Conservation (phyloP, 148 eudicot genomes). For the Rhododendron kiyosumense region DNA sequence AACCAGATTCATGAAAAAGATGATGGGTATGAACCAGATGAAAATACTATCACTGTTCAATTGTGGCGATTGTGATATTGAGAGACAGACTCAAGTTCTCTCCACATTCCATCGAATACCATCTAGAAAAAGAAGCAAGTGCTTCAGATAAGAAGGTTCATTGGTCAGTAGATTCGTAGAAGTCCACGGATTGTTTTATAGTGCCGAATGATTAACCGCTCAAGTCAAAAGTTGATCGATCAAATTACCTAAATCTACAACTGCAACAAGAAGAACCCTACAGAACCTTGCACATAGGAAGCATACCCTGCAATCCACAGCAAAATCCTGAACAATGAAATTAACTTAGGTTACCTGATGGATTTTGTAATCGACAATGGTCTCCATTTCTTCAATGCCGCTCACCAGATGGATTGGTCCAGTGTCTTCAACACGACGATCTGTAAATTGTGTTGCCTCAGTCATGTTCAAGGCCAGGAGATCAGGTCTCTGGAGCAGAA, state of each 20-base stretch:
- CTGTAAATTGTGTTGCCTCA: constrained; percentile 50
- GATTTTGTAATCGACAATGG: constrained; percentile 63
- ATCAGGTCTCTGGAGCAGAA: constrained; percentile 79
- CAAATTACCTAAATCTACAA: neutral
- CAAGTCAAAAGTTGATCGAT: no score
- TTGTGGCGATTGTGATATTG: neutral
- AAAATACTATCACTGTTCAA: neutral
- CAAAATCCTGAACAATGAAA: neutral
- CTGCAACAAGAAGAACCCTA: neutral
- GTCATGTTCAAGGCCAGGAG: constrained; percentile 63
- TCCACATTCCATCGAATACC: neutral
- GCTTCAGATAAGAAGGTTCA: neutral
- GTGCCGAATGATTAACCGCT: neutral
- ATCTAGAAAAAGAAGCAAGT: neutral
- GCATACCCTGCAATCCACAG: neutral
- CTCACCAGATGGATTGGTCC: constrained; percentile 60
- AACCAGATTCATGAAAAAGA: neutral
- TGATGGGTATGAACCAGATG: no score
- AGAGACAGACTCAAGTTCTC: neutral
- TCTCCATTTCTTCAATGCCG: constrained; percentile 72
- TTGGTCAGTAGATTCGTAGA: neutral
- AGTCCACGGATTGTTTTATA: neutral
- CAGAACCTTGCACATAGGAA: neutral
- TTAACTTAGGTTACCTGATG: constrained; percentile 33
- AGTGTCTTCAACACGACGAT: constrained; percentile 71